Percentiles rank a stretch among this genome's conserved stretches.
Evolutionary conservation across 1,284 basidiomycete species (phyloP).

Genomic region (Leccinum pachyderme): DNA sequence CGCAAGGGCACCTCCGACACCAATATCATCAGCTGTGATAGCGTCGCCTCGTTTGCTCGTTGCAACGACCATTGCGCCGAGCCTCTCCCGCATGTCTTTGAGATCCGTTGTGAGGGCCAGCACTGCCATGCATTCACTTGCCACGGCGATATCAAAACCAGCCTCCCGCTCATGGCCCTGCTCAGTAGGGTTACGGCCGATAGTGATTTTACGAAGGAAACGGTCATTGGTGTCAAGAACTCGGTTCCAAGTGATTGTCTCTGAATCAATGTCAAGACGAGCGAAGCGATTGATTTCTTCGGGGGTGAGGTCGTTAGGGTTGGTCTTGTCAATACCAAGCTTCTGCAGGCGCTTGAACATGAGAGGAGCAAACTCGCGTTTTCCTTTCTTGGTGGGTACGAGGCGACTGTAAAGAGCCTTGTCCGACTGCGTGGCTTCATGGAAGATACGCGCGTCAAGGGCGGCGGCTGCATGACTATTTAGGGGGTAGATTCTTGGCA

Average conservation of each 20-base stretch:
- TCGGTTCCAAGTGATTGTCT: slow-evolving; percentile 97
- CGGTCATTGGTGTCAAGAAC: slow-evolving; percentile 97
- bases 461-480: slow-evolving; percentile 71
- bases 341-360: slow-evolving; percentile 97
- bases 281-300: slow-evolving; percentile 92
- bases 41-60: slow-evolving; percentile 90
- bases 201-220: slow-evolving; percentile 92
- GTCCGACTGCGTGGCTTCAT: slow-evolving; percentile 94
- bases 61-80: slow-evolving; percentile 97
- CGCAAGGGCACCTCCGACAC: slow-evolving; percentile 93
- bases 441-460: slow-evolving; percentile 97
- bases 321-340: slow-evolving; percentile 93
- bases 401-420: slow-evolving; percentile 93
- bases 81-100: slow-evolving; percentile 87
- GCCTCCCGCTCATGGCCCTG: slow-evolving; percentile 87
- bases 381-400: slow-evolving; percentile 92
- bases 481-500: not conserved
- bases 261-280: slow-evolving; percentile 88
- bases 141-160: slow-evolving; percentile 96
- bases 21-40: slow-evolving; percentile 96
- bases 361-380: slow-evolving; percentile 91
- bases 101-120: slow-evolving; percentile 88
- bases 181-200: slow-evolving; percentile 90
- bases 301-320: slow-evolving; percentile 89
- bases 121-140: slow-evolving; percentile 98